These are phyloP conservation scores for Boletus sp. DNA, from an alignment of 768 basidiomycete species.

Conservation along the genomic window DNA sequence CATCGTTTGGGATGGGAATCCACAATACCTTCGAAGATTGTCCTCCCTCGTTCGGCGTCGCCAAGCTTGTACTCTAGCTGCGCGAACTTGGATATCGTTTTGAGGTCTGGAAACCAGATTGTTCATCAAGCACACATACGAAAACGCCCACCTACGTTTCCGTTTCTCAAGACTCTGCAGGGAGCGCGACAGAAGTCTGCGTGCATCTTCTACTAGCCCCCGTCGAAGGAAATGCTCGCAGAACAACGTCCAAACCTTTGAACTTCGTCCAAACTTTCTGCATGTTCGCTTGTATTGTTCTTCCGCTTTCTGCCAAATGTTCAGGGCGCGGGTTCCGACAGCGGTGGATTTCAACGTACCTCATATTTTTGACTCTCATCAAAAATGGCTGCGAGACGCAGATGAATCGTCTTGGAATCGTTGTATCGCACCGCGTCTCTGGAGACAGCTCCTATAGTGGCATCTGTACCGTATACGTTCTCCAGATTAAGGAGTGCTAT, in stretches of 20 bases:
- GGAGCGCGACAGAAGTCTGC: slow-evolving; percentile 81
- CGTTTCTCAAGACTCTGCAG: slow-evolving; percentile 89
- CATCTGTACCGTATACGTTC: slow-evolving; percentile 85
- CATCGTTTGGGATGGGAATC: slow-evolving; percentile 94
- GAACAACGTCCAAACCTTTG: slow-evolving; percentile 90
- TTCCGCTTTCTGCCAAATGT: slow-evolving; percentile 70
- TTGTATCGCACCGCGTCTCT: slow-evolving; percentile 88
- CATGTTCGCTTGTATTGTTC: slow-evolving; percentile 83
- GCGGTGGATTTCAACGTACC: slow-evolving; percentile 39
- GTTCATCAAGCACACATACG: background rate
- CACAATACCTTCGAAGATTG: slow-evolving; percentile 93
- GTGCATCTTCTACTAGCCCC: slow-evolving; percentile 72
- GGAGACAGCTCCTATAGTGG: slow-evolving; percentile 75
- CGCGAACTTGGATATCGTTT: slow-evolving; percentile 93
- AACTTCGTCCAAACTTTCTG: slow-evolving; percentile 93
- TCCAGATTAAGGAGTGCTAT: slow-evolving; percentile 94
- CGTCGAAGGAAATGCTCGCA: slow-evolving; percentile 77
- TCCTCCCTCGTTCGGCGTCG: slow-evolving; percentile 92
- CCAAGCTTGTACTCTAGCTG: slow-evolving; percentile 93
- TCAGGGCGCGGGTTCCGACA: background rate
- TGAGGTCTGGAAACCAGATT: slow-evolving; percentile 60
- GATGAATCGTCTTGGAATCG: slow-evolving; percentile 87
- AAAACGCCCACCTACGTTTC: slow-evolving; percentile 65
- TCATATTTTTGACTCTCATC: slow-evolving; percentile 80
- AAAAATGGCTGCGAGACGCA: slow-evolving; percentile 80